Percentiles rank a stretch among this genome's conserved stretches.
These are phyloP conservation scores for Ormosia semicastrata DNA, from an alignment of 306 rosid genomes.

Conservation along the genomic window DNA sequence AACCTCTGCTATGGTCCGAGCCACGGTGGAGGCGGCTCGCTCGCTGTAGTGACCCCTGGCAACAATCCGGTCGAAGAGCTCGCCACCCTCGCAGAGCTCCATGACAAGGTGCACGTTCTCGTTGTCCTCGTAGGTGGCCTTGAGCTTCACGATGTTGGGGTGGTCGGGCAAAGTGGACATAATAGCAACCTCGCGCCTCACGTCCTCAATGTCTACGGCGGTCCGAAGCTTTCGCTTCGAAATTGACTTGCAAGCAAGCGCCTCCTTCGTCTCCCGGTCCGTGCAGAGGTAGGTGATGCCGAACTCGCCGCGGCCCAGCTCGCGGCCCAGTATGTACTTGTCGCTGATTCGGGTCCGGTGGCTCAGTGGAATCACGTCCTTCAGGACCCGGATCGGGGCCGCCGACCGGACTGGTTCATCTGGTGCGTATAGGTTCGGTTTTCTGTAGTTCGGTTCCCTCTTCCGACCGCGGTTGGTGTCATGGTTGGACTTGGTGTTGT, in stretches of 20 bases:
- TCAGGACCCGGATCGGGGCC: slow-evolving; percentile 76
- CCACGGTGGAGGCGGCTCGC: slow-evolving; percentile 62
- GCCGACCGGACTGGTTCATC: slow-evolving; percentile 46
- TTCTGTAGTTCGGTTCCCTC: slow-evolving; percentile 34
- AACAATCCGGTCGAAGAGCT: slow-evolving; percentile 67
- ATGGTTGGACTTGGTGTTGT: slow-evolving; percentile 6
- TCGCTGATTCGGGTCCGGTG: slow-evolving; percentile 81
- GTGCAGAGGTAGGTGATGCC: slow-evolving; percentile 86
- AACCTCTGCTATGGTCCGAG: slow-evolving; percentile 62
- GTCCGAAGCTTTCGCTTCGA: slow-evolving; percentile 85
- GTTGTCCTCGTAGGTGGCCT: slow-evolving; percentile 65
- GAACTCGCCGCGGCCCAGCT: slow-evolving; percentile 86
- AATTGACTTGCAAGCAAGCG: slow-evolving; percentile 87
- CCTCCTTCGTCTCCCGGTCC: slow-evolving; percentile 66
- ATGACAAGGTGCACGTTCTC: slow-evolving; percentile 74
- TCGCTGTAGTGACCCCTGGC: slow-evolving; percentile 74
- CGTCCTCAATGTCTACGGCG: slow-evolving; percentile 63
- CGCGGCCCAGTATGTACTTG: slow-evolving; percentile 78
- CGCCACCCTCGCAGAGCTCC: slow-evolving; percentile 83
- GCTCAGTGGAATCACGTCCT: slow-evolving; percentile 69
- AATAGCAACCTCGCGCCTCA: slow-evolving; percentile 77
- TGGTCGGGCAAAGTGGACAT: slow-evolving; percentile 73
- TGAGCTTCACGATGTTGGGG: slow-evolving; percentile 67
- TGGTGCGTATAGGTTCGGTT: slow-evolving; percentile 36
- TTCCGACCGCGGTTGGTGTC: slow-evolving; percentile 11